Base-by-base conservation (phyloP, 1,139 yeast species). In the Suhomyces yuchorum region DNA sequence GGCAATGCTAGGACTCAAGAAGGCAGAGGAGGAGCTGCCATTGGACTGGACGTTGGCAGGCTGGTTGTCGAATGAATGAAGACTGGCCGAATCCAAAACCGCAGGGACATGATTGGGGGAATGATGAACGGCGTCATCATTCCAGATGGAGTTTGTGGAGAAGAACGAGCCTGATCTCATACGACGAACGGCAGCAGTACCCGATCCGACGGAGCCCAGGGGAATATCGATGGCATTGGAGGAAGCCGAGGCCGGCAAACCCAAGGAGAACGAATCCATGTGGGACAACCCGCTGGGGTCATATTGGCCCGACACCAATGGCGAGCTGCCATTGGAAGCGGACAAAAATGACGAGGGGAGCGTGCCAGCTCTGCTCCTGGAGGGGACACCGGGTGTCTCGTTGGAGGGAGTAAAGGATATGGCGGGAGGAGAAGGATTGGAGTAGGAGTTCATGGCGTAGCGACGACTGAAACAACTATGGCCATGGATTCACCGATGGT, bases 291-390 rank as follows among this genome's bases (percentile, higher is more conserved):
- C 45, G 17, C 43, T 14, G n/a, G 33, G 30, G 30, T 62, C 66
- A 36, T 53, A 49, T 26, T 51, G 56, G 43, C 57, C 52, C 17
- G 53, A 42, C n/a, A 58, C 53, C 46, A 55, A 50, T 9, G 66
- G 65, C 28, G 63, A 56, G 22, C 56, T 52, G 12, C 56, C 44
- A 37, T 50, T 51, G 41, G 58, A 48, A 11, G 32, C 24, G 17
- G 56, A 49, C 44, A 62, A 49, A 46, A 76, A 66, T 39, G 76
- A 66, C n/a, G 82, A 73, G 3, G 84, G 82, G 28, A 78, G 59
- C 12, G 86, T 81, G 2, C 85, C 85, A 3, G 86, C 80, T 56
- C 86, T 69, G 51, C 78, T 73, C 54, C 85, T 68, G 14, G 75
- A 61, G 55, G 52, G 51, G 20, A 22, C 41, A 26, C 51, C 40